Base-by-base conservation (phyloP, 1,284 basidiomycete species). In the Microbotryum intermedium region DNA sequence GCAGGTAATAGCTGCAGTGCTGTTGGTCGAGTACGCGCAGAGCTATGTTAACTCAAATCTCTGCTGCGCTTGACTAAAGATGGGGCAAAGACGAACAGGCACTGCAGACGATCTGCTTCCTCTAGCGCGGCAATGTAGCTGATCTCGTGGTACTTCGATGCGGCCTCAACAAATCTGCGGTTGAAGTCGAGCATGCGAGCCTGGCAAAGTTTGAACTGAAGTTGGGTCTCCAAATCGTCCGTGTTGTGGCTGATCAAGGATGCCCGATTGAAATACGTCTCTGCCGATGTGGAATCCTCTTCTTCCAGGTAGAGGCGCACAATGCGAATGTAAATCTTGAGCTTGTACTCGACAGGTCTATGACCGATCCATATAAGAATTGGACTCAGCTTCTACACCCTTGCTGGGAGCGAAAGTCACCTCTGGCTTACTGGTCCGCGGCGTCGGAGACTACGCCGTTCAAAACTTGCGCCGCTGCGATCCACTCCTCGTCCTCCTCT, bases 251-350 rank as follows among this genome's bases (percentile, higher is more conserved):
- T 84, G 29, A 97, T 81, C 44, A 91, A 81, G 11, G 88, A 88
- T n/a, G 95, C 94, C 55, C 94, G 87, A 71, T 93, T 94, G 74
- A 95, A 92, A 75, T 91, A 97, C 7, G 88, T 87, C 73, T 98
- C 94, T 44, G 95, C 95, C 73, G 89, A 87, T 0, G 90, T 87
- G 1, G 88, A 87, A 70, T 95, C 90, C 72, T 91, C 90, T 46
- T 95, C 93, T 78, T 97, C 93, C 43, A 98, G 81, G n/a, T 94
- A 81, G 5, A 98, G 81, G 23, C 94, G 85, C 43, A 97, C 88
- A 67, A 98, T 95, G 58, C 91, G 87, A 62, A 98, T 86, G 73
- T 97, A 94, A 47, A 95, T 82, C 23, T 82, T 82, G 39, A 97
- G 83, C 76, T 92, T 95, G 62, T 92, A 89, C 62, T 85, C 83